Conservation (phyloP, 768 basidiomycete species). For the Rhizopogon vinicolor region DNA sequence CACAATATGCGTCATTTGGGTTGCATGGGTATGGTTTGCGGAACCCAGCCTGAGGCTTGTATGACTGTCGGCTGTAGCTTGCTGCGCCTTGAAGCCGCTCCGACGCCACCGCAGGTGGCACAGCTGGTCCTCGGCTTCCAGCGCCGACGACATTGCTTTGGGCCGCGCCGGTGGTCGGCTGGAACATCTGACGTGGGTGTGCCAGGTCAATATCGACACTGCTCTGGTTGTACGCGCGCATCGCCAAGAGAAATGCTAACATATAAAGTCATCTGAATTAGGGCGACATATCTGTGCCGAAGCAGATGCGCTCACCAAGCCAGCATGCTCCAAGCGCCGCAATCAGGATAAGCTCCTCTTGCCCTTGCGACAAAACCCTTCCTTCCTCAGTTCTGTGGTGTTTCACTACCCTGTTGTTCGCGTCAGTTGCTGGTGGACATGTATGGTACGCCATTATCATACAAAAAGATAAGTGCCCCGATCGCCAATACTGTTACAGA, state of each 20-base stretch:
- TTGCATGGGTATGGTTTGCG: conserved; percentile 50
- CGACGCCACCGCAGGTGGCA: conserved; percentile 8
- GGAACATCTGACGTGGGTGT: conserved; percentile 27
- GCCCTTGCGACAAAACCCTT: conserved; percentile 57
- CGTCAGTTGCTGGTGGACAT: not conserved
- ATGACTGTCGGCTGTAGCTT: conserved; percentile 19
- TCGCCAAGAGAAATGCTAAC: conserved; percentile 38
- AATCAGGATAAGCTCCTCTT: conserved; percentile 73
- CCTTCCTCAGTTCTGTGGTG: conserved; percentile 51
- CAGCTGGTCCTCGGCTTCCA: conserved; percentile 22
- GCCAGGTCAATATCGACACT: conserved; percentile 23
- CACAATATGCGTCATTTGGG: conserved; percentile 58
- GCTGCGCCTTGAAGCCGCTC: conserved; percentile 12
- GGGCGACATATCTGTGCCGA: not conserved
- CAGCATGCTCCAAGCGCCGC: conserved; percentile 70
- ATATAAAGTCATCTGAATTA: not conserved
- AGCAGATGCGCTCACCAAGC: conserved; percentile 49
- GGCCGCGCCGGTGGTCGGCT: conserved; percentile 28
- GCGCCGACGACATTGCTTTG: conserved; percentile 30
- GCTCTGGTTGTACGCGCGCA: conserved; percentile 32
- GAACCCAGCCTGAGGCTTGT: conserved; percentile 26
- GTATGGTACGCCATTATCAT: not conserved
- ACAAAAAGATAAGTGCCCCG: conserved; percentile 63
- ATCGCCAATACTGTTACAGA: conserved; percentile 67
- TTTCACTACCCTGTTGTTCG: conserved; percentile 49